These are phyloP conservation scores for Torulaspora indica DNA, from an alignment of 805 yeast genomes.

Conservation along the genomic window DNA sequence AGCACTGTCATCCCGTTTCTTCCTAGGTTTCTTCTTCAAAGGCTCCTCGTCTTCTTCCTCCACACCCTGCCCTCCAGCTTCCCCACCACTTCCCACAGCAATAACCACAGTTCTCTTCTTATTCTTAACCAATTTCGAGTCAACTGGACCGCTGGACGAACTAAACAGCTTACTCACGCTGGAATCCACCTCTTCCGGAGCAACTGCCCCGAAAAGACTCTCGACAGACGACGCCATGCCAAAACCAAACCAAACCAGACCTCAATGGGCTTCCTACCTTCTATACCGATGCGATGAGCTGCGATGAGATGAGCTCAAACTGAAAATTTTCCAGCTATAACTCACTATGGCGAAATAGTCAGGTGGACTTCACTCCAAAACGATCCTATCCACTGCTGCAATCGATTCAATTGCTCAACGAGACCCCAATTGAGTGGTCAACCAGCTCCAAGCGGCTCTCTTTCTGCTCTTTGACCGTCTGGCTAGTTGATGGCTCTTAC, in stretches of 20 bases:
- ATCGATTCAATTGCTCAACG: neutral
- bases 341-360: neutral
- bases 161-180: constrained; percentile 37
- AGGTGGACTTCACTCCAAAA: neutral
- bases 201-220: constrained; percentile 35
- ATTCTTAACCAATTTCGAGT: constrained; percentile 20
- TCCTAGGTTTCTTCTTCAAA: constrained; percentile 24
- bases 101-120: constrained; percentile 25
- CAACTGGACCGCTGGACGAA: constrained; percentile 46
- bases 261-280: neutral
- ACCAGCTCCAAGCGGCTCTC: neutral
- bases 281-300: constrained; percentile 14
- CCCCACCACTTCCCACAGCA: constrained; percentile 9
- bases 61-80: constrained; percentile 15
- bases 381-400: neutral
- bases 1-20: constrained; percentile 29
- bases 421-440: neutral
- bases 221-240: constrained; percentile 29
- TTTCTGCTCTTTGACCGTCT: neutral
- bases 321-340: constrained; percentile 17
- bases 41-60: constrained; percentile 24
- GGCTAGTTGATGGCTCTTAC: neutral
- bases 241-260: neutral
- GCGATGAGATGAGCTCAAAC: constrained; percentile 23
- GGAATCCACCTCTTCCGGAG: constrained; percentile 32